Base-by-base conservation (phyloP, 768 basidiomycete species). In the Leccinum olivaceopallidum region DNA sequence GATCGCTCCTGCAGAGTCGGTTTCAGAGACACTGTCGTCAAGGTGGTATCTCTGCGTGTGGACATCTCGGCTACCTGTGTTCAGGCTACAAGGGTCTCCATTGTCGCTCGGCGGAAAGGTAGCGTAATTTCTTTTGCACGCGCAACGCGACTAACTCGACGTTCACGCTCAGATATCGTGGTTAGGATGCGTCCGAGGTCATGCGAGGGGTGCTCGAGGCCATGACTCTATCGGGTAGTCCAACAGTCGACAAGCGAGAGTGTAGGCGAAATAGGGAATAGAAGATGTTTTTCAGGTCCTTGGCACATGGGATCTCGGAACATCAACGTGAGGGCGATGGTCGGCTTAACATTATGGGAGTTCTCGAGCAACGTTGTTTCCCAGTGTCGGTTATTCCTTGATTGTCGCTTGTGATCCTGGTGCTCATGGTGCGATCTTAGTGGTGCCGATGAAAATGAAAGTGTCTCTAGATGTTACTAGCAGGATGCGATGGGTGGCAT, bases 21-120 rank as follows among this genome's bases (percentile, higher is more conserved):
- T 5, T 36, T 65, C 13, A 7, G 67, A n/a, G 61, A 42, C 0
- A 30, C 70, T n/a, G n/a, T 34, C 12, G n/a, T 62, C 55, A 66
- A 60, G 66, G 24, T 22, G 22, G 14, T 22, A 18, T 42, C 30
- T 4, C 7, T 51, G n/a, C 58, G 60, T 32, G n/a, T 13, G 22
- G 36, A 62, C 13, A 59, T 14, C 10, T 6, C 18, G 20, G 30
- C 52, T 39, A 14, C 44, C 34, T 12, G 42, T 44, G 7, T 28
- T 12, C 62, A 60, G 16, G 56, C 13, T 30, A 18, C 62, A 61
- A 59, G 54, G 62, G 18, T 0, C 18, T 9, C 9, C 58, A 12
- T 49, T 6, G 30, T 61, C 20, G 52, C 53, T 16, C 53, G 28
- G 8, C 10, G 14, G 18, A 22, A 59, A 65, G 63, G 70, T 65